Percentiles rank a stretch among this genome's conserved stretches.
phyloP scores from a whole-genome alignment of 2,329 filamentous ascomycete species.

The Fusarium chlamydosporum region DNA sequence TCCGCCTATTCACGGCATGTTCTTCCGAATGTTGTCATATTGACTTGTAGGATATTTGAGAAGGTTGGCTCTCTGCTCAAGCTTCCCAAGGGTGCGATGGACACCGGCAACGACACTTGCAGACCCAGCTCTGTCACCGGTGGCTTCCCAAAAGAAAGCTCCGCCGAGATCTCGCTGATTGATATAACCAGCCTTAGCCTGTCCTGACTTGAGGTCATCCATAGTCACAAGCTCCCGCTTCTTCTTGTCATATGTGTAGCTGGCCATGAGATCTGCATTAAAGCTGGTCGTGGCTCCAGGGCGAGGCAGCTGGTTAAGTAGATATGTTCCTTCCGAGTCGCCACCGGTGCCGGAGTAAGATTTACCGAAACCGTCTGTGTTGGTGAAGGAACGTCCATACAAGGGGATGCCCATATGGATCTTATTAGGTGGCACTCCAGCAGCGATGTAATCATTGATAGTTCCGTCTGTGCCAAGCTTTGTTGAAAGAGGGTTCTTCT shows the following conservation, averaged over 20 bases:
- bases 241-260: constrained; percentile 77
- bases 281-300: constrained; percentile 68
- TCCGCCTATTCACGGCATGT: constrained; percentile 47
- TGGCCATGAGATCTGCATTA: constrained; percentile 71
- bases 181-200: constrained; percentile 75
- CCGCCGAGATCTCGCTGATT: constrained; percentile 74
- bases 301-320: constrained; percentile 79
- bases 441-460: constrained; percentile 65
- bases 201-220: constrained; percentile 71
- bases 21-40: constrained; percentile 69
- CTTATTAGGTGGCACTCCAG: constrained; percentile 72
- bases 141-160: constrained; percentile 88
- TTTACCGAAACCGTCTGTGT: constrained; percentile 76
- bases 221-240: constrained; percentile 77
- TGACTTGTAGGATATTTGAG: constrained; percentile 69
- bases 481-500: constrained; percentile 67
- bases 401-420: constrained; percentile 83
- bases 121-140: constrained; percentile 69
- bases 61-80: constrained; percentile 67
- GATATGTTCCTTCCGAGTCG: constrained; percentile 77
- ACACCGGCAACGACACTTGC: constrained; percentile 72
- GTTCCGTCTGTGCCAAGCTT: constrained; percentile 78
- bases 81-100: constrained; percentile 60
- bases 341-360: constrained; percentile 73
- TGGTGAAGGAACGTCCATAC: constrained; percentile 81